Base-by-base conservation (phyloP, 768 basidiomycete genomes). In the Trametopsis cervina region DNA sequence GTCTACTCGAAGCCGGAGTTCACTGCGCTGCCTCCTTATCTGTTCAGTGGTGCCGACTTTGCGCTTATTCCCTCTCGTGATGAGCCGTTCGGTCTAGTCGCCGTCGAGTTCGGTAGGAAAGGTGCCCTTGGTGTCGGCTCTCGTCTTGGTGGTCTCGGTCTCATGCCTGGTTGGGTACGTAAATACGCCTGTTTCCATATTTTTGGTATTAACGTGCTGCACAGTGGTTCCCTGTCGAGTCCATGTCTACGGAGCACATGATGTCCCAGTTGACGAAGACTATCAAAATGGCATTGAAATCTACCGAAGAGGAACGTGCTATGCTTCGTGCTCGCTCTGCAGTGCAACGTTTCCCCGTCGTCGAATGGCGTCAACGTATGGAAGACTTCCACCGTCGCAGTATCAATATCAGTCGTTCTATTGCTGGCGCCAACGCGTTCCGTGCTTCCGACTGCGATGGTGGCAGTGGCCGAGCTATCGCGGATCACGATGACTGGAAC, bases 1-100 rank as follows among this genome's bases (percentile, higher is more conserved):
- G 91, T 96, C 25, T 93, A 66, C 68, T 95, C 93, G n/a, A 95
- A 94, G 63, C 93, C 93, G 21, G 93, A 96, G 69, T 96, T 95
- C 68, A 96, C 93, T 12, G 85, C 89, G 1, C 71, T 96, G 21
- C 93, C 93, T 1, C 91, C 93, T 0, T 96, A 89, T 65, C 68
- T 96, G 47, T 96, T 96, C 72, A 85, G 85, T 56, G 93, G 93
- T 57, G 93, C 93, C 35, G 93, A 96, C 64, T 96, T 96, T 54
- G 93, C 93, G 24, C 68, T 96, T 51, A 96, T 96, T 57, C 93
- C 93, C 11, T 95, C 93, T 44, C 85, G 93, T 65, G 93, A 96
- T 61, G 93, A 96, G 60, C 93, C 93, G 2, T 96, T 96, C 67
- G 93, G 93, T 69, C 70, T 96, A 39, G 92, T 95, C 24, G 92